phyloP scores from a whole-genome alignment of 2,329 filamentous ascomycete genomes.

The Whalleya microplaca region DNA sequence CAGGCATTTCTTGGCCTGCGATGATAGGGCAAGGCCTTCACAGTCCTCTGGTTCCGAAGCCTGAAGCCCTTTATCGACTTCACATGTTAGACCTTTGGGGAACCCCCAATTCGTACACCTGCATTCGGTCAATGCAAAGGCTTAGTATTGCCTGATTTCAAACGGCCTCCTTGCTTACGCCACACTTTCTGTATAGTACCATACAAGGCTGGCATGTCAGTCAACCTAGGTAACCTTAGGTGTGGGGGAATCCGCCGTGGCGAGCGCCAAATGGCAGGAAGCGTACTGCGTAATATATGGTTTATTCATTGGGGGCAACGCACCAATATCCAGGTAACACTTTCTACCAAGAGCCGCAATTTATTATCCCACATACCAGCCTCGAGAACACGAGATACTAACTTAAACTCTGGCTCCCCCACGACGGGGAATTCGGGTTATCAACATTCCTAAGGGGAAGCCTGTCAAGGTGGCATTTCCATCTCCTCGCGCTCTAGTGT shows the following conservation, averaged over 20 bases:
- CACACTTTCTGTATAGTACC: slow-evolving; percentile 5
- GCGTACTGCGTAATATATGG: background rate
- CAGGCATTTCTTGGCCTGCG: background rate
- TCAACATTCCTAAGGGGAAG: slow-evolving; percentile 31
- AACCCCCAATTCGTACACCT: slow-evolving; percentile 23
- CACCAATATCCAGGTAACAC: slow-evolving; percentile 14
- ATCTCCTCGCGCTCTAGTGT: slow-evolving; percentile 14
- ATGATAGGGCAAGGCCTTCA: background rate
- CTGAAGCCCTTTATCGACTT: slow-evolving; percentile 13
- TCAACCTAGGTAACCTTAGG: slow-evolving; percentile 4
- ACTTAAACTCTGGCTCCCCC: slow-evolving; percentile 14
- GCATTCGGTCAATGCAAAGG: slow-evolving; percentile 31
- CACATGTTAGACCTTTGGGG: slow-evolving; percentile 26
- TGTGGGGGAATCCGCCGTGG: slow-evolving; percentile 2
- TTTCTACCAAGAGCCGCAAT: slow-evolving; percentile 24
- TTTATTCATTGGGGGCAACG: background rate
- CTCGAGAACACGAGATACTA: slow-evolving; percentile 7
- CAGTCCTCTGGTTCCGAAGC: background rate
- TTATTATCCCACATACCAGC: slow-evolving; percentile 17
- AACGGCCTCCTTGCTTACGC: slow-evolving; percentile 13
- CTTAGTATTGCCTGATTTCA: slow-evolving; percentile 11
- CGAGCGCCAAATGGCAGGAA: slow-evolving; percentile 6
- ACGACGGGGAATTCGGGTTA: slow-evolving; percentile 20
- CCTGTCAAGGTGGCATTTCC: slow-evolving; percentile 31
- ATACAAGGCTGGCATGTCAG: slow-evolving; percentile 10